These are phyloP conservation scores for Phytopythium sindhum DNA, from an alignment of 352 stramenopile genomes.

Conservation along the genomic window DNA sequence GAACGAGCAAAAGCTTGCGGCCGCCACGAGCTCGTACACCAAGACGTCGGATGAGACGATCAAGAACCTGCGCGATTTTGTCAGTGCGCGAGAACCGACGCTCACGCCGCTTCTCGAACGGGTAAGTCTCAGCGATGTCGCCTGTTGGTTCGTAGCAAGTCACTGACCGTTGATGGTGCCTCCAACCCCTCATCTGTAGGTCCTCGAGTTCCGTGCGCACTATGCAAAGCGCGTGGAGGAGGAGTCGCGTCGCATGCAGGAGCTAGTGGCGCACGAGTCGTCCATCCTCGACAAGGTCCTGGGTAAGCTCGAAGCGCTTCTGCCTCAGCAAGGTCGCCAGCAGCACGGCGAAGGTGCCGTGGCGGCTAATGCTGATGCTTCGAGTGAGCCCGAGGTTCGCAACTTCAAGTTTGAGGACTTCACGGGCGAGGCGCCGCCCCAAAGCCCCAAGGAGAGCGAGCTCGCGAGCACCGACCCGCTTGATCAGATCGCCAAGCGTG, in stretches of 20 bases:
- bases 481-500: slow-evolving; percentile 4
- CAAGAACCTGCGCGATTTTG: slow-evolving; percentile 54
- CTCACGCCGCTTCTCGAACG: slow-evolving; percentile 63
- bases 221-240: slow-evolving; percentile 58
- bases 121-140: slow-evolving; percentile 10
- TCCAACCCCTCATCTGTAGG: slow-evolving; percentile 1
- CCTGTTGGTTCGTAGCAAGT: neutral
- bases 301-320: slow-evolving; percentile 40
- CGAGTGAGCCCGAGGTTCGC: slow-evolving; percentile 24
- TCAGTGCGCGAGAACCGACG: slow-evolving; percentile 49
- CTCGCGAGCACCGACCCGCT: neutral
- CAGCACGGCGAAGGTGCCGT: neutral
- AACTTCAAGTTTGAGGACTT: slow-evolving; percentile 68
- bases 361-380: neutral
- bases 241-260: slow-evolving; percentile 48
- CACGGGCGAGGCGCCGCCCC: slow-evolving; percentile 34
- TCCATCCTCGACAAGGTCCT: slow-evolving; percentile 22
- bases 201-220: slow-evolving; percentile 59
- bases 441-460: slow-evolving; percentile 13
- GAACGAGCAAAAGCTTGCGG: slow-evolving; percentile 79
- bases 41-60: slow-evolving; percentile 64
- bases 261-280: slow-evolving; percentile 31
- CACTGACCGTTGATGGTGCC: neutral
- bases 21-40: slow-evolving; percentile 61
- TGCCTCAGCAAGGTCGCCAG: slow-evolving; percentile 15